Base-by-base conservation (phyloP, 2,329 filamentous ascomycete species). In the Ceratocystis ficicola region DNA sequence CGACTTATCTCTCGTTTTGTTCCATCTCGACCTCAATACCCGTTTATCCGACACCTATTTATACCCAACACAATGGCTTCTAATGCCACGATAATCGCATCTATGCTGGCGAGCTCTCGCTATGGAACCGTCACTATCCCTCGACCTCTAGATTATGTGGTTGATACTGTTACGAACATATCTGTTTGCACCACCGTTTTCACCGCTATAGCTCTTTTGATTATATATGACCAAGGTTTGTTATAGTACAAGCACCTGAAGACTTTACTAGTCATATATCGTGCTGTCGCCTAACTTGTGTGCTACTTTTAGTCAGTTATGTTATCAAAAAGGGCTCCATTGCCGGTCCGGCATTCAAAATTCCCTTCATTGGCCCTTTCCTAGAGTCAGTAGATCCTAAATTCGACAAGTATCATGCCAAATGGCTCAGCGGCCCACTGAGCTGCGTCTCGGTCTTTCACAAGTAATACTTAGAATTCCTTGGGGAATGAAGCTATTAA, bases 361-460 rank as follows among this genome's bases (percentile, higher is more conserved):
- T 87, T 67, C 89, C 89, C 52, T 93, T 94, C 73, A 91, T 97
- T 75, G 94, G 94, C n/a, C 93, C 94, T 4, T 97, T 99, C 76
- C 81, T 97, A 66, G 81, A 96, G 73, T 96, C 91, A 32, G 81
- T 97, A 72, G 86, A 95, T 75, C 94, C 94, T 67, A 90, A 93
- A 73, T 97, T 96, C 75, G 85, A 87, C 68, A 84, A 92, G 73
- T 99, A 99, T 79, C 83, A 92, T 75, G 86, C 82, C 68, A 96
- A 97, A 81, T 99, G 94, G 94, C 76, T 82, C 72, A 95, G 90
- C 73, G 94, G 89, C 60, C 87, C 89, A 61, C 81, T 99, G 71
- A 96, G 92, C 81, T 99, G 94, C 74, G 94, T 99, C 69, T 96
- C 92, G 1, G 91, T 99, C 72, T 99, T 99, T 80, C 94, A 99